phyloP scores from a whole-genome alignment of 257 asterid genomes.

The Eucommia ulmoides region DNA sequence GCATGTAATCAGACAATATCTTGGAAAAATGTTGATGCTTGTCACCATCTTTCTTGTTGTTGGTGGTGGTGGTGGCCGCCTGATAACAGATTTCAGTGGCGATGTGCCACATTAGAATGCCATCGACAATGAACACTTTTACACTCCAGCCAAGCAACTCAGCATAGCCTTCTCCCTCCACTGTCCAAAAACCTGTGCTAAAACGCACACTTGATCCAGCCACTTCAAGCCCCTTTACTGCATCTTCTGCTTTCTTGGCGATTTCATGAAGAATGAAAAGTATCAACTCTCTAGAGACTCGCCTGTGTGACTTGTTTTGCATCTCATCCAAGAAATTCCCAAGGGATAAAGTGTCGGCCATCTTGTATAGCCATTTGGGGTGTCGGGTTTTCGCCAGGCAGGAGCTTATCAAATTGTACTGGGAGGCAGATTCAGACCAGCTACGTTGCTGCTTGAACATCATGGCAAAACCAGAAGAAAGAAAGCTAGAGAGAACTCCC shows the following conservation, averaged over 20 bases:
- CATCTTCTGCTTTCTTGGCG: conserved; percentile 15
- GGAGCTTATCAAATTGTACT: conserved; percentile 24
- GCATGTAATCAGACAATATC: conserved; percentile 47
- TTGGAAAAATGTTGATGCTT: conserved; percentile 26
- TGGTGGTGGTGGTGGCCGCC: background rate
- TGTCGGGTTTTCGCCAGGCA: conserved; percentile 22
- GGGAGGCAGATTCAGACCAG: conserved; percentile 29
- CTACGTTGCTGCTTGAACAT: too few species aligned
- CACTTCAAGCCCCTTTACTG: conserved; percentile 20
- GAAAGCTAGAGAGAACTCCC: background rate
- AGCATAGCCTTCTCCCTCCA: too few species aligned
- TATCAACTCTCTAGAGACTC: conserved; percentile 14
- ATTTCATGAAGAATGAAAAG: conserved; percentile 27
- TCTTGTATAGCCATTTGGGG: conserved; percentile 4
- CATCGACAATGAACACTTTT: conserved; percentile 40
- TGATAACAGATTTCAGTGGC: conserved; percentile 47
- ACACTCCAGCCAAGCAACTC: too few species aligned
- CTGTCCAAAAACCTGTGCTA: too few species aligned
- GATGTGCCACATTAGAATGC: conserved; percentile 40
- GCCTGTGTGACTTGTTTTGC: conserved; percentile 6
- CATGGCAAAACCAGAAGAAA: conserved; percentile 1
- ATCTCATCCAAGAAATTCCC: conserved; percentile 12
- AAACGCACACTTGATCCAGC: conserved; percentile 27
- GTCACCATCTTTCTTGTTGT: background rate
- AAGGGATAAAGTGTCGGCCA: conserved; percentile 16